Base-by-base conservation (phyloP, 1,284 basidiomycete species). In the Boletellus sp. region DNA sequence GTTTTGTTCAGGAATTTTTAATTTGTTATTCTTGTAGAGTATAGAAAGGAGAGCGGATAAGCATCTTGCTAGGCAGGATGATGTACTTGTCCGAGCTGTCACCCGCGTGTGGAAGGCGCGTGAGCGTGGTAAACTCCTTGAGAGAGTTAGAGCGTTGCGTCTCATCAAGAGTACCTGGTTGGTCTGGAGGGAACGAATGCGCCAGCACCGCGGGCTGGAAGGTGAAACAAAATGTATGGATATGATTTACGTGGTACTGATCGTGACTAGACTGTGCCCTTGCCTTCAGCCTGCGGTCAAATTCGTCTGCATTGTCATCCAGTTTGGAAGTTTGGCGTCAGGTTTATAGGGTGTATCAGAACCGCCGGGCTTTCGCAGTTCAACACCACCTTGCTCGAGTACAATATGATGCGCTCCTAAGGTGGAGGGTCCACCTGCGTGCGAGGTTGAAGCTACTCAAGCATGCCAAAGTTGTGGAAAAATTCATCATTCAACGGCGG, bases 61-160 rank as follows among this genome's bases (percentile, higher is more conserved):
- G 49, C 77, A 85, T 56, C 48, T 80, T 16, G 68, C 71, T 32
- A 74, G 81, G 33, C 83, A 82, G 58, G 81, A 89, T 56, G 73
- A 73, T 41, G 69, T 84, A 17, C 71, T 89, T 8, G 53, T 87
- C 27, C 76, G 78, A 36, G 87, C 82, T 17, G 69, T 87, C 29
- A 67, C 78, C 54, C 73, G 82, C 39, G 78, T 89, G 16, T 88
- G 88, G 87, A 81, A 79, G 56, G 82, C 84, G 22, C 79, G 79
- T 38, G 83, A 84, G 60, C 77, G 82, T 14, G 84, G 83, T 16
- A 70, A 69, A 42, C 72, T 82, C 19, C 71, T 89, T 9, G 77
- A 79, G 52, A 74, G 78, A 36, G 77, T 84, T 22, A 74, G 72
- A 48, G 64, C 69, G 5, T 53, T 69, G 11, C 73, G 78, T 21